Percentiles rank a stretch among this genome's conserved stretches.
Evolutionary conservation across 2,329 filamentous ascomycete genomes (phyloP).

Genomic region (Uncinocarpus reesii): DNA sequence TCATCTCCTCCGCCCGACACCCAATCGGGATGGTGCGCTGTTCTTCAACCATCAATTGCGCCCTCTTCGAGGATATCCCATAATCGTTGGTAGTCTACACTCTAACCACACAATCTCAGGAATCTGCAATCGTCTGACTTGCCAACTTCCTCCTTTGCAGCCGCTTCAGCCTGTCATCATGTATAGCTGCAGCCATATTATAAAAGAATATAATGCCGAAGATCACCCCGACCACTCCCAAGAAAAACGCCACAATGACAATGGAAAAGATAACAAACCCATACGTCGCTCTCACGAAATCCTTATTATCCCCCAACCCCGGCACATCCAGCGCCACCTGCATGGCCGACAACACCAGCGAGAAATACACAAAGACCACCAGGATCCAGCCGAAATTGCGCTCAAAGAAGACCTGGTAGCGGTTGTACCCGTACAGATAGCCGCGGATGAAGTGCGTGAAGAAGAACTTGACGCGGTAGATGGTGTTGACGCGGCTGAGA

Average conservation of each 20-base stretch:
- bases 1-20: too few relatives aligned
- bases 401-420: slow-evolving; percentile 36
- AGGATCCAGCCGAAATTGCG: slow-evolving; percentile 38
- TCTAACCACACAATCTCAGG: not conserved
- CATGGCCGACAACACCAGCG: slow-evolving; percentile 42
- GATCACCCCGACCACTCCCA: slow-evolving; percentile 8
- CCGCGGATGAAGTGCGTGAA: slow-evolving; percentile 24
- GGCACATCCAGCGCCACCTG: slow-evolving; percentile 30
- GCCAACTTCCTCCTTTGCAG: slow-evolving; percentile 8
- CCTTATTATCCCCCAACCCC: slow-evolving; percentile 7
- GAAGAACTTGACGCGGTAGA: slow-evolving; percentile 28
- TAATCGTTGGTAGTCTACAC: too few relatives aligned
- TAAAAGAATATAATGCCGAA: slow-evolving; percentile 14
- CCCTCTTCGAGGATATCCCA: too few relatives aligned
- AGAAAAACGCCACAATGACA: slow-evolving; percentile 12
- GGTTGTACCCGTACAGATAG: slow-evolving; percentile 24
- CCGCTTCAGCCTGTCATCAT: slow-evolving; percentile 10
- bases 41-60: too few relatives aligned
- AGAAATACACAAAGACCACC: slow-evolving; percentile 35
- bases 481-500: slow-evolving; percentile 37
- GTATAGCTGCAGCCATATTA: slow-evolving; percentile 15
- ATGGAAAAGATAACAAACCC: slow-evolving; percentile 16
- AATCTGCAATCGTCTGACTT: not conserved
- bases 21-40: too few relatives aligned
- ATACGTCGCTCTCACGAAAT: slow-evolving; percentile 14